Conservation (phyloP, 2,329 filamentous ascomycete species). For the Aspergillus brunneoviolaceus region DNA sequence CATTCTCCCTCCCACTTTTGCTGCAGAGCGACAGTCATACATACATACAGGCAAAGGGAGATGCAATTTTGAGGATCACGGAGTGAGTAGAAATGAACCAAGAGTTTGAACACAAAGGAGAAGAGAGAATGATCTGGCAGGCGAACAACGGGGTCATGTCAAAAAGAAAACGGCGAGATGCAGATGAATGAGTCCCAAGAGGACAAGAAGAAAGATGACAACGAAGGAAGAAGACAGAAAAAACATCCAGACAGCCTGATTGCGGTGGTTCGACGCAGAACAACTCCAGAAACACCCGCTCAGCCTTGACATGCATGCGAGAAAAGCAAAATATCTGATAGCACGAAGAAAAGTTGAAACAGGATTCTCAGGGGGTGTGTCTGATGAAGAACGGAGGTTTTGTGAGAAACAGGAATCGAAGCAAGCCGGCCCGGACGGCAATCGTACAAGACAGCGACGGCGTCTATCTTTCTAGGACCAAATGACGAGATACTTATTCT, state of each 20-base stretch:
- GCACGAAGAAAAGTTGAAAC: constrained; percentile 5
- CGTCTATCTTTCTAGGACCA: constrained; percentile 2
- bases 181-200: neutral
- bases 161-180: neutral
- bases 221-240: neutral
- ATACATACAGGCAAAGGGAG: neutral
- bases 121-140: constrained; percentile 1
- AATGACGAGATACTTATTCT: constrained; percentile 17
- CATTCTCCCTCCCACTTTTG: neutral
- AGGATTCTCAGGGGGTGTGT: constrained; percentile 25
- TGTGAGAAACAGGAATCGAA: constrained; percentile 17
- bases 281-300: constrained; percentile 21
- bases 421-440: constrained; percentile 4
- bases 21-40: neutral
- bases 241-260: constrained; percentile 17
- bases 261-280: constrained; percentile 16
- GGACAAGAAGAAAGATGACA: neutral
- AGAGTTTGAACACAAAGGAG: constrained; percentile 1
- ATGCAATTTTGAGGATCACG: neutral
- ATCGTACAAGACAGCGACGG: constrained; percentile 10
- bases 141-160: neutral
- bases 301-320: constrained; percentile 11
- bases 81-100: neutral
- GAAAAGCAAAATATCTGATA: constrained; percentile 3
- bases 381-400: constrained; percentile 18